Base-by-base conservation (phyloP, 257 asterid species). In the Solanum sejunctum region DNA sequence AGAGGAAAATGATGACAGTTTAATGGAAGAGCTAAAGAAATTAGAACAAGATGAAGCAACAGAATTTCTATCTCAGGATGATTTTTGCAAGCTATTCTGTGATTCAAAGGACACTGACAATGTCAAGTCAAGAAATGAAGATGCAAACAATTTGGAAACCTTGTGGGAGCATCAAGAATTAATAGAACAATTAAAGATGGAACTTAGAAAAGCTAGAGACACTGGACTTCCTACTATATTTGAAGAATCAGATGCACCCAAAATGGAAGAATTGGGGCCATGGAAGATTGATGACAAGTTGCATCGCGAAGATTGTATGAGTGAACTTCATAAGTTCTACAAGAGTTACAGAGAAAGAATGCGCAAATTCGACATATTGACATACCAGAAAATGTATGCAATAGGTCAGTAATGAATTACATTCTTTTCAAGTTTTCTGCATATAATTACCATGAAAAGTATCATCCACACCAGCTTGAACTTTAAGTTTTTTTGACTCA, bases 81-180 rank as follows among this genome's bases (percentile, higher is more conserved):
- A 91, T 86, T 91, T 92, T 66, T 84, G 26, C 84, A 55, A 83
- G 51, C 63, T 1, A 6, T 79, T 60, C 70, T 47, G 45, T 12
- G 73, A 66, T 15, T 66, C 73, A 5, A 47, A 23, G 71, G 71
- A 26, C 41, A 12, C 10, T 26, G 92, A 87, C 32, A 88, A 86
- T 73, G 36, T 45, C 4, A 75, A 57, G 83, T 72, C 88, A n/a
- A 82, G 89, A 32, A 93, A 88, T 17, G 85, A 84, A 9, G 97
- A 95, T 83, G 83, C 85, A 10, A 91, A 90, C 87, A 90, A 91
- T 12, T 78, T 94, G 88, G 99, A 95, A 84, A 87, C 95, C 0
- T 86, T 96, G 64, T 95, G 98, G 99, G 99, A 97, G 75, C 99
- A 97, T 90, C 98, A 95, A 87, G 99, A 97, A 49, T 88, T 97